These are phyloP conservation scores for Somion occarium DNA, from an alignment of 1,284 basidiomycete genomes.

Conservation along the genomic window DNA sequence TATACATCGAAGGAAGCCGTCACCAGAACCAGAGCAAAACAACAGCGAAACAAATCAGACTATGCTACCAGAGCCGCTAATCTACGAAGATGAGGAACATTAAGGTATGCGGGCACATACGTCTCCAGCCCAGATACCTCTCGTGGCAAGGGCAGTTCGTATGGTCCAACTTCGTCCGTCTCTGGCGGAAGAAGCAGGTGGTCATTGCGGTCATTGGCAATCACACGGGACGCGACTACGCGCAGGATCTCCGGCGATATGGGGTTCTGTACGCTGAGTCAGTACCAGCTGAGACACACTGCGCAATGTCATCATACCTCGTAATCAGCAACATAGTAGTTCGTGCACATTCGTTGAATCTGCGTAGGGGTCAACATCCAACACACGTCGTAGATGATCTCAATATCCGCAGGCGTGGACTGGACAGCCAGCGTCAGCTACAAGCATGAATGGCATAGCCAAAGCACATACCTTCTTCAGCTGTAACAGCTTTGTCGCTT, in stretches of 20 bases:
- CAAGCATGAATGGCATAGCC: background rate
- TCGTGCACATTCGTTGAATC: constrained; percentile 97
- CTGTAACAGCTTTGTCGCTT: constrained; percentile 97
- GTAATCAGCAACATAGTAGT: constrained; percentile 98
- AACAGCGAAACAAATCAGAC: constrained; percentile 4
- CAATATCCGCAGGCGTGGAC: constrained; percentile 91
- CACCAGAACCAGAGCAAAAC: constrained; percentile 2
- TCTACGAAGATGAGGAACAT: constrained; percentile 77
- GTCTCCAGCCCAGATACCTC: constrained; percentile 87
- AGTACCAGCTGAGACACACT: no score
- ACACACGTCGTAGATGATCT: constrained; percentile 99
- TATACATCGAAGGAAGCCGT: constrained; percentile 1
- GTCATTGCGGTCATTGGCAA: constrained; percentile 93
- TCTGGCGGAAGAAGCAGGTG: constrained; percentile 92
- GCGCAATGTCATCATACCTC: constrained; percentile 59
- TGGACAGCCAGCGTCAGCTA: constrained; percentile 28
- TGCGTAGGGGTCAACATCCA: constrained; percentile 99
- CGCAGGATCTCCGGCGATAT: constrained; percentile 95
- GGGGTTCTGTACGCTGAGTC: constrained; percentile 74
- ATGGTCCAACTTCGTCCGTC: constrained; percentile 92
- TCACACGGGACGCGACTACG: constrained; percentile 92
- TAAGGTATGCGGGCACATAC: constrained; percentile 83
- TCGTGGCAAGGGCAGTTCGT: constrained; percentile 82
- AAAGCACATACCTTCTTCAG: constrained; percentile 82
- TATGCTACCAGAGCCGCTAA: constrained; percentile 79